Conservation (phyloP, 768 basidiomycete genomes). For the Tricholoma sp. region DNA sequence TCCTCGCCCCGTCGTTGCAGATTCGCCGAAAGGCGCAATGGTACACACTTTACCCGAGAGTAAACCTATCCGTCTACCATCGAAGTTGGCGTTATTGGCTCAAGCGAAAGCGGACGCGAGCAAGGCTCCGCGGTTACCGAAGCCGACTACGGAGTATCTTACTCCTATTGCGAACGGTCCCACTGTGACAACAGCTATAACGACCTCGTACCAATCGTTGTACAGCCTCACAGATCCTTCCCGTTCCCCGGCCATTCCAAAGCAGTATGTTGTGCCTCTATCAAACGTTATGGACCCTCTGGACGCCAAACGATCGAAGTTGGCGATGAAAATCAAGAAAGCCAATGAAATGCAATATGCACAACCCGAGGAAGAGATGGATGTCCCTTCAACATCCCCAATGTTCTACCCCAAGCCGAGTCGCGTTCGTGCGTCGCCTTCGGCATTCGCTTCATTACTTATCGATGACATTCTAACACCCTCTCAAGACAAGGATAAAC, state of each 20-base stretch:
- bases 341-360: constrained; percentile 40
- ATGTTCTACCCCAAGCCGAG: constrained; percentile 53
- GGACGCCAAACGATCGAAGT: constrained; percentile 55
- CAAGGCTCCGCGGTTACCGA: constrained; percentile 43
- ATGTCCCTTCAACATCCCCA: constrained; percentile 36
- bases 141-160: constrained; percentile 59
- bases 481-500: constrained; percentile 31
- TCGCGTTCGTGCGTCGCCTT: constrained; percentile 68
- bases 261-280: constrained; percentile 41
- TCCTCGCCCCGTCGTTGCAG: constrained; percentile 4
- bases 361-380: constrained; percentile 34
- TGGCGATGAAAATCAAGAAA: constrained; percentile 70
- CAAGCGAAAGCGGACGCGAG: constrained; percentile 45
- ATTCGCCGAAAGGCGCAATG: not conserved
- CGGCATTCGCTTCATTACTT: constrained; percentile 70
- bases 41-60: constrained; percentile 25
- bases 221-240: constrained; percentile 54
- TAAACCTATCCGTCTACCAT: constrained; percentile 39
- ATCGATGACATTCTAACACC: constrained; percentile 44
- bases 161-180: constrained; percentile 79
- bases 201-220: constrained; percentile 72
- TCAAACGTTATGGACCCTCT: constrained; percentile 22
- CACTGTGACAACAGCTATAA: constrained; percentile 81
- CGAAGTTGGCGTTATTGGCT: constrained; percentile 72
- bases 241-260: constrained; percentile 35